phyloP scores from a whole-genome alignment of 2,329 filamentous ascomycete genomes.

The Stemphylium beticola region DNA sequence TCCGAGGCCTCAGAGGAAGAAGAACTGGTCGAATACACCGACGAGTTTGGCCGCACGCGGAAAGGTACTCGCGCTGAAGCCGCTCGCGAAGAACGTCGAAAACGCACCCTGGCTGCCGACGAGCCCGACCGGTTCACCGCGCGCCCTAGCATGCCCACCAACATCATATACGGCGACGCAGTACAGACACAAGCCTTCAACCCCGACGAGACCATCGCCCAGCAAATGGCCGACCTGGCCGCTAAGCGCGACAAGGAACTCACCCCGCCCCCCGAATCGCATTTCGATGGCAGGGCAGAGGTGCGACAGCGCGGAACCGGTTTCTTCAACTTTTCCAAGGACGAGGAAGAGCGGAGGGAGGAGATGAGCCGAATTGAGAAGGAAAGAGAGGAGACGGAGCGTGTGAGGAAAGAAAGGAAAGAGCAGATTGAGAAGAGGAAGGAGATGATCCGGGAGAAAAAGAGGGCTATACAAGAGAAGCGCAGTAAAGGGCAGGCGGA shows the following conservation, averaged over 20 bases:
- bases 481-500: constrained; percentile 71
- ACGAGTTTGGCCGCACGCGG: constrained; percentile 89
- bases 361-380: constrained; percentile 79
- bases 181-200: constrained; percentile 86
- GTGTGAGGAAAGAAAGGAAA: constrained; percentile 54
- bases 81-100: constrained; percentile 66
- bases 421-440: constrained; percentile 69
- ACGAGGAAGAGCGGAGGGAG: constrained; percentile 68
- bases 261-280: constrained; percentile 78
- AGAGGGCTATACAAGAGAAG: constrained; percentile 66
- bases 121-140: constrained; percentile 74
- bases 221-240: constrained; percentile 79
- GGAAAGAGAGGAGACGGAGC: constrained; percentile 73
- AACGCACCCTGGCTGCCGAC: constrained; percentile 61
- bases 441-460: constrained; percentile 65
- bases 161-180: constrained; percentile 83
- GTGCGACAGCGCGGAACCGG: constrained; percentile 86
- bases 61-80: constrained; percentile 74
- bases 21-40: constrained; percentile 82
- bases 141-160: constrained; percentile 68
- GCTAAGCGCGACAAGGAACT: constrained; percentile 76
- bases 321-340: constrained; percentile 87
- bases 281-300: constrained; percentile 87
- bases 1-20: constrained; percentile 50
- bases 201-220: constrained; percentile 67